Conservation (phyloP, 306 rosid genomes). For the Casuarina equisetifolia region DNA sequence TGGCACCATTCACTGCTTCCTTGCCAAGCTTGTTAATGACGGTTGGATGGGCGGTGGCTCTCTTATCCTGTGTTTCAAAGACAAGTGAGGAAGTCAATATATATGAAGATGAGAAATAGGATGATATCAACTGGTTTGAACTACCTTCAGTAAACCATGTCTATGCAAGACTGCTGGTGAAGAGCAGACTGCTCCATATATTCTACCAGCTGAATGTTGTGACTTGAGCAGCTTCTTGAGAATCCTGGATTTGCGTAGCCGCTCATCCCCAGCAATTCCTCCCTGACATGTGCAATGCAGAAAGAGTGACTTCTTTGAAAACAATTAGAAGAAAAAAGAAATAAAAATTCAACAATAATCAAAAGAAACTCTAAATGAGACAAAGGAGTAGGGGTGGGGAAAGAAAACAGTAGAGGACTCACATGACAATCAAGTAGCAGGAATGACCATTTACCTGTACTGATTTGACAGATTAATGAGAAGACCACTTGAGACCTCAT, state of each 20-base stretch:
- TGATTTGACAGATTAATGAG: neutral
- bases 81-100: slow-evolving; percentile 10
- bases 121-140: slow-evolving; percentile 5
- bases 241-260: slow-evolving; percentile 68
- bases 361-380: neutral
- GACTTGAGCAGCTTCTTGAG: slow-evolving; percentile 79
- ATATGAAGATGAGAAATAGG: slow-evolving; percentile 21
- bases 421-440: no score
- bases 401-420: no score
- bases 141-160: slow-evolving; percentile 90
- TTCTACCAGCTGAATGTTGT: slow-evolving; percentile 67
- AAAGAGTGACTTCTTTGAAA: neutral
- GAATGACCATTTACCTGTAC: no score
- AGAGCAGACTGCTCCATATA: slow-evolving; percentile 75
- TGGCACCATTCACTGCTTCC: slow-evolving; percentile 48
- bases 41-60: slow-evolving; percentile 55
- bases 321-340: neutral
- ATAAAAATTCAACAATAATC: neutral
- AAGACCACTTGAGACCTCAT: neutral
- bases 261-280: slow-evolving; percentile 59
- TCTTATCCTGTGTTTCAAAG: slow-evolving; percentile 60
- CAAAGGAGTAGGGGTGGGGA: no score
- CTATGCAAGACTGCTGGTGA: slow-evolving; percentile 59
- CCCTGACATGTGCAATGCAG: slow-evolving; percentile 48
- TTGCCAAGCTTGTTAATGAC: slow-evolving; percentile 33